These are phyloP conservation scores for Volvariella surrecta DNA, from an alignment of 1,284 basidiomycete genomes.

Conservation along the genomic window DNA sequence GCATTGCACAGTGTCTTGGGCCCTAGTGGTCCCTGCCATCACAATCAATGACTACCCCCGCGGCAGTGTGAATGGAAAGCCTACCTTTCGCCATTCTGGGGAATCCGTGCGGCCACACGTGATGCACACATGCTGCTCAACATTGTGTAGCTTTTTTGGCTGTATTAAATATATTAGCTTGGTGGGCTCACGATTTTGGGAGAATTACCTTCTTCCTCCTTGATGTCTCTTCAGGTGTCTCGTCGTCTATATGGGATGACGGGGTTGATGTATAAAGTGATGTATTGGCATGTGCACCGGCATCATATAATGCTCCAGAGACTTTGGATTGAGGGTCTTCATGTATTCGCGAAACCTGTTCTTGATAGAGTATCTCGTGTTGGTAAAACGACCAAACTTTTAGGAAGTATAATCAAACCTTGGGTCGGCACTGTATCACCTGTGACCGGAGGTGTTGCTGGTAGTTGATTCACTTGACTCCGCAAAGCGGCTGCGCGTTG, in stretches of 20 bases:
- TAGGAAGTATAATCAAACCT: too few relatives aligned
- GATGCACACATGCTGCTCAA: constrained; percentile 67
- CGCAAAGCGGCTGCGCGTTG: constrained; percentile 37
- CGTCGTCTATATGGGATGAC: constrained; percentile 20
- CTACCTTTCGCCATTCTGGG: constrained; percentile 77
- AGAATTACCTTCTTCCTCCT: constrained; percentile 32
- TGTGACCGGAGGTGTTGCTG: too few relatives aligned
- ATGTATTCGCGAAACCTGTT: too few relatives aligned
- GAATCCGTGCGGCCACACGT: constrained; percentile 77
- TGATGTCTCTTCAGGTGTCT: constrained; percentile 24
- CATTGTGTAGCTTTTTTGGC: constrained; percentile 41
- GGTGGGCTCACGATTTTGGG: constrained; percentile 4
- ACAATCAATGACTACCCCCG: constrained; percentile 11
- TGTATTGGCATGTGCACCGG: neutral
- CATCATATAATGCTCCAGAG: neutral
- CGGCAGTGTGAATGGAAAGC: constrained; percentile 11
- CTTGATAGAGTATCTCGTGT: too few relatives aligned
- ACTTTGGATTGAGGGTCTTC: too few relatives aligned
- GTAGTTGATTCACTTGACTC: too few relatives aligned
- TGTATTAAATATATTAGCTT: constrained; percentile 12
- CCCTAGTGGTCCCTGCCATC: constrained; percentile 62
- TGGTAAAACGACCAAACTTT: too few relatives aligned
- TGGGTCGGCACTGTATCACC: too few relatives aligned
- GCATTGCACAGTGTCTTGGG: constrained; percentile 87
- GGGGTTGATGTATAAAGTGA: neutral